Percentiles rank a stretch among this genome's conserved stretches.
Evolutionary conservation across 75 land plant genomes (phyloP).

Genomic region (Cunninghamia lanceolata): DNA sequence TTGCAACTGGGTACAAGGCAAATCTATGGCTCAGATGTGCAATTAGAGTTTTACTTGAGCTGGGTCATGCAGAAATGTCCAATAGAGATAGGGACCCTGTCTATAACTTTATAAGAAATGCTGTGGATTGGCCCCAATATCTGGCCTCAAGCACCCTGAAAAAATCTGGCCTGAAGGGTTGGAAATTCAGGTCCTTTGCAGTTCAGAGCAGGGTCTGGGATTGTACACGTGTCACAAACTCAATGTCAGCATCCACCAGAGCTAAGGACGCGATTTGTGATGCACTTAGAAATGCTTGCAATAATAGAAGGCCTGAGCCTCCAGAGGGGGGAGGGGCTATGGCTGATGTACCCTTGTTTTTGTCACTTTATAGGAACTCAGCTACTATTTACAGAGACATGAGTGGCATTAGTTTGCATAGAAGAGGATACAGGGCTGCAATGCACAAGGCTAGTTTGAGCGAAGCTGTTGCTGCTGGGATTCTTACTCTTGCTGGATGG

Average conservation of each 20-base stretch:
- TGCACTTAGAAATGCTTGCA: conserved; percentile 31
- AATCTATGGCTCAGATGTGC: conserved; percentile 49
- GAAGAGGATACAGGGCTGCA: conserved; percentile 40
- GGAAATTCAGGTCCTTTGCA: conserved; percentile 35
- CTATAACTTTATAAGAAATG: conserved; percentile 31
- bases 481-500: conserved; percentile 47
- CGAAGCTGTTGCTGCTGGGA: conserved; percentile 51
- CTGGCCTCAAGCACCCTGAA: conserved; percentile 16
- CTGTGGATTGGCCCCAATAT: conserved; percentile 36
- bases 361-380: conserved; percentile 38
- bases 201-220: conserved; percentile 39
- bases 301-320: conserved; percentile 37
- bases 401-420: conserved; percentile 44
- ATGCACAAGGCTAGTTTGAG: conserved; percentile 47
- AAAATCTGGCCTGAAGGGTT: conserved; percentile 3
- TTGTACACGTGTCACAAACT: conserved; percentile 31
- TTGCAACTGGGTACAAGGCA: conserved; percentile 28
- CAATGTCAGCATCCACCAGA: conserved; percentile 34
- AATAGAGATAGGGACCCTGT: conserved; percentile 23
- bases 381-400: conserved; percentile 38
- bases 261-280: conserved; percentile 58
- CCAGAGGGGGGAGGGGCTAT: conserved; percentile 25
- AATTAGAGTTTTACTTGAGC: conserved; percentile 35
- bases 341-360: conserved; percentile 44
- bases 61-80: conserved; percentile 22